Evolutionary conservation across 2,329 filamentous ascomycete genomes (phyloP).

Genomic region (Fusarium nygamai): DNA sequence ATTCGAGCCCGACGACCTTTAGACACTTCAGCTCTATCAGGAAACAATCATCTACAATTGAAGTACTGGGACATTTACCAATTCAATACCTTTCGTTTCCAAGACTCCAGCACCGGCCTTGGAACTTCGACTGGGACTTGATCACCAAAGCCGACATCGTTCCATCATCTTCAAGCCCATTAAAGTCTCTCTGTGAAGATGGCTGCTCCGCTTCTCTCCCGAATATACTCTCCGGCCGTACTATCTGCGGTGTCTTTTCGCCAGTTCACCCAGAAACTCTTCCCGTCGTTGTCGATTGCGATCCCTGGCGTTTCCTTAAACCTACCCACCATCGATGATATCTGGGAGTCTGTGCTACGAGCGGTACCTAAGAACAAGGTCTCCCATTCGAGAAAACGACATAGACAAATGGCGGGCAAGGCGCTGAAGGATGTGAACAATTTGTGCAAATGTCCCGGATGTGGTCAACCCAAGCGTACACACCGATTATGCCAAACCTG

Average conservation of each 20-base stretch:
- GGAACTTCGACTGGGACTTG: constrained; percentile 1
- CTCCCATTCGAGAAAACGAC: constrained; percentile 93
- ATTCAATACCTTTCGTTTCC: neutral
- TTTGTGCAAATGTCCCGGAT: constrained; percentile 89
- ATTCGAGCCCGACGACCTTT: constrained; percentile 26
- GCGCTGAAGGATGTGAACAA: constrained; percentile 89
- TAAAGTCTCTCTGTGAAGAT: constrained; percentile 48
- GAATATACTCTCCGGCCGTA: constrained; percentile 56
- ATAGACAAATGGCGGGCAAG: constrained; percentile 95
- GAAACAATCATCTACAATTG: constrained; percentile 10
- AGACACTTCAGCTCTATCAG: constrained; percentile 11
- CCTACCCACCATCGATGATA: constrained; percentile 71
- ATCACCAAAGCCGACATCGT: constrained; percentile 13
- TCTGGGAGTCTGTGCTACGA: constrained; percentile 92
- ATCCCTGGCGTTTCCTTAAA: constrained; percentile 68
- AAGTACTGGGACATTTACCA: neutral
- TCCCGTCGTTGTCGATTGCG: constrained; percentile 65
- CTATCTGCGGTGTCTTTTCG: constrained; percentile 57
- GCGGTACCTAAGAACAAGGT: constrained; percentile 99
- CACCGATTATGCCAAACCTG: constrained; percentile 91
- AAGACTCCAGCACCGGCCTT: neutral
- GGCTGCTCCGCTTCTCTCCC: constrained; percentile 67
- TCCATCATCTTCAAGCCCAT: constrained; percentile 12
- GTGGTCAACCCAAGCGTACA: constrained; percentile 86
- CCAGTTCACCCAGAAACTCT: constrained; percentile 57